Conservation (phyloP, 495 filamentous ascomycete species). For the Penicillium canescens region DNA sequence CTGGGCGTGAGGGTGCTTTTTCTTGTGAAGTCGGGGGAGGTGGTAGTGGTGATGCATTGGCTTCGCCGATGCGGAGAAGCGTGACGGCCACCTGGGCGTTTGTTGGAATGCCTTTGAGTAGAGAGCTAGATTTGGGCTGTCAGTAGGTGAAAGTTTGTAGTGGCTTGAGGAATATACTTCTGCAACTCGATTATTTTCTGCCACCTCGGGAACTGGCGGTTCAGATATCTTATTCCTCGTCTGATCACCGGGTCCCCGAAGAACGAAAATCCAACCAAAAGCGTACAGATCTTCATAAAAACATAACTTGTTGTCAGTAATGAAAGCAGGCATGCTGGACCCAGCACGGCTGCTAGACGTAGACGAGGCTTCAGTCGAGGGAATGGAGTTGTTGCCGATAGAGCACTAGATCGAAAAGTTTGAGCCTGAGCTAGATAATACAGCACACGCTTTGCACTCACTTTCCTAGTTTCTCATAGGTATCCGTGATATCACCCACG, state of each 20-base stretch:
- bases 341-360: constrained; percentile 59
- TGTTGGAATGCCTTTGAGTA: constrained; percentile 82
- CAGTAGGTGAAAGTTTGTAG: not conserved
- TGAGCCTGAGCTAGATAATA: not conserved
- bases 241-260: constrained; percentile 77
- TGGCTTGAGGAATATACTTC: constrained; percentile 45
- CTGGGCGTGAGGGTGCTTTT: constrained; percentile 48
- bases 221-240: constrained; percentile 60
- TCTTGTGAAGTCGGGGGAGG: constrained; percentile 64
- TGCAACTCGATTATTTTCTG: constrained; percentile 68
- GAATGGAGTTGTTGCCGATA: constrained; percentile 77
- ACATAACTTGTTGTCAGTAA: constrained; percentile 66
- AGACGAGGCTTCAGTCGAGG: constrained; percentile 60
- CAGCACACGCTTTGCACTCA: constrained; percentile 32
- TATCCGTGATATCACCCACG: constrained; percentile 71
- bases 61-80: constrained; percentile 80
- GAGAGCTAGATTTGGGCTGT: constrained; percentile 42
- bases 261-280: constrained; percentile 68
- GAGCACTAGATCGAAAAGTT: constrained; percentile 45
- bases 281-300: constrained; percentile 64
- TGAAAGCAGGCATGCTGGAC: constrained; percentile 58
- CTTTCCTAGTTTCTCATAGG: constrained; percentile 80
- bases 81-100: constrained; percentile 86
- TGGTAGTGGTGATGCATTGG: constrained; percentile 75
- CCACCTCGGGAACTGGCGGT: constrained; percentile 71